Base-by-base conservation (phyloP, 208 protist species). In the Histomonas meleagridis region DNA sequence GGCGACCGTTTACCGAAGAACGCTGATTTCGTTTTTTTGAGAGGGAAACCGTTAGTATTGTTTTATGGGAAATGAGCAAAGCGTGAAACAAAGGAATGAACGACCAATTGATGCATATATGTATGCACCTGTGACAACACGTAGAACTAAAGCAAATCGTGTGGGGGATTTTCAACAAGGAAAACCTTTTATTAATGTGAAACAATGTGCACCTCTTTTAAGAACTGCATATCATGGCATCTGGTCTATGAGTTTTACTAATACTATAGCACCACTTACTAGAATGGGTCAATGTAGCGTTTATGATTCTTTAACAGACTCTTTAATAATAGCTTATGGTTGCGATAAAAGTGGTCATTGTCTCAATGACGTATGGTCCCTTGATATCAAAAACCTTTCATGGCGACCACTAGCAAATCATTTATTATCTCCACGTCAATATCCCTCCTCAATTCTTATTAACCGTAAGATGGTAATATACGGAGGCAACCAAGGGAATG, bases 281-380 rank as follows among this genome's bases (percentile, higher is more conserved):
- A 23, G 76, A 16, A 86, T 86, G 1, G 76, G 76, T 14, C 76
- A 86, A 35, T 86, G 76, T 28, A 26, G 14, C 4, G 76, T 86
- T n/a, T 86, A 55, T 46, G 76, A 86, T 49, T 12, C 4, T 38
- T 9, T 32, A 55, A 51, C 23, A 21, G 5, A 86, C 18, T 10
- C 26, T 38, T 10, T 86, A 38, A 86, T 86, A 38, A 86, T 86
- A 32, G 76, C 76, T 32, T 86, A 86, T 35, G 76, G 76, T 38
- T 21, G 1, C 38, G 46, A 51, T 55, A 1, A 5, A 26, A 55
- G 55, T 49, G 76, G 76, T 40, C 14, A 48, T 21, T 51, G 35
- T 28, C 16, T 55, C 0, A 86, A 86, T 35, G 76, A 86, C 16
- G 21, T 86, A 5, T 86, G 76, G 76, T 43, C 76, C 7, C 26